Percentiles rank a stretch among this genome's conserved stretches.
These are phyloP conservation scores for Kwoniella sp. DNA, from an alignment of 768 basidiomycete species.

Conservation along the genomic window DNA sequence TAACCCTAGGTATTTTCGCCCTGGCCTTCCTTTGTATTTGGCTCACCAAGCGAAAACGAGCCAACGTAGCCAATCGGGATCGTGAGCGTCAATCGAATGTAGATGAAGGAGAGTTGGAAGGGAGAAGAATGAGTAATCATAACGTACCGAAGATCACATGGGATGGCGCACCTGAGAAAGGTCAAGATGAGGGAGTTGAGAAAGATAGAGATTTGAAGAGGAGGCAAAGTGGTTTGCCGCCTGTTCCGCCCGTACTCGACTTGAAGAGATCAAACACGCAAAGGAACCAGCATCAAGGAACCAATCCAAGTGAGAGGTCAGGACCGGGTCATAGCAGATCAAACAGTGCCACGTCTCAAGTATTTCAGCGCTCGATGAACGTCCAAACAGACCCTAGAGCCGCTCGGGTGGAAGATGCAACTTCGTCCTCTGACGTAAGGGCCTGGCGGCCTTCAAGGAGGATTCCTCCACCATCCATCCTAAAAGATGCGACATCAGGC, in stretches of 20 bases:
- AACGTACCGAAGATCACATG: neutral
- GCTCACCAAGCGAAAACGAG: constrained; percentile 26
- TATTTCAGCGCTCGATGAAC: neutral
- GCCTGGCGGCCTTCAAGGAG: neutral
- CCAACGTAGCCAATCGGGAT: neutral
- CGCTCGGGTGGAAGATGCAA: neutral
- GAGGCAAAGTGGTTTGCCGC: too few species aligned
- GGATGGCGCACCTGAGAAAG: neutral
- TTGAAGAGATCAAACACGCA: neutral
- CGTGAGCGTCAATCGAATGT: neutral
- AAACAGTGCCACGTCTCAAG: neutral
- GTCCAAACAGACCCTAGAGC: neutral
- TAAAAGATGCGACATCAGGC: neutral
- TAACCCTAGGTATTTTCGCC: constrained; percentile 35
- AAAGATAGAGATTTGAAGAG: neutral
- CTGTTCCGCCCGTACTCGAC: neutral
- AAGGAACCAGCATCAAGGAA: neutral
- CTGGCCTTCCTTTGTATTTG: constrained; percentile 35
- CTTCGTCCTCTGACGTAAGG: neutral
- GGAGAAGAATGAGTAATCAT: neutral
- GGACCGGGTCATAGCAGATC: neutral
- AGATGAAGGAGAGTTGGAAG: neutral
- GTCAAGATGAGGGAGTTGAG: neutral
- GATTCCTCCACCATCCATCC: neutral
- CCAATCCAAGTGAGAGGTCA: neutral